Percentiles rank a stretch among this genome's conserved stretches.
Conservation (phyloP, 148 eudicot species). For the Talinum fruticosum region DNA sequence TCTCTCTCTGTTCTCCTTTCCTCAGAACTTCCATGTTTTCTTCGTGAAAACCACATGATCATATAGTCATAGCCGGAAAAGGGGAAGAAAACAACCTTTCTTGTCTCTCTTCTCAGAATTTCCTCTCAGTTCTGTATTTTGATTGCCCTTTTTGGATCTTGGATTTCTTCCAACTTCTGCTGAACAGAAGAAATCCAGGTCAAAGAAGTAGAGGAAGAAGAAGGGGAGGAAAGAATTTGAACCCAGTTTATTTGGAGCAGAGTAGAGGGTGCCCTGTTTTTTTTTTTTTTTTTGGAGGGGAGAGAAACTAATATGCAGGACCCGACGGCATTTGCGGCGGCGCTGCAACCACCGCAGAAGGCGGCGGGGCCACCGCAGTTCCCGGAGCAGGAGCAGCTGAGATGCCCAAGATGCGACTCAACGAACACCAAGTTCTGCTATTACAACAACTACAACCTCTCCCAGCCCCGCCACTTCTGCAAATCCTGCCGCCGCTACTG, state of each 20-base stretch:
- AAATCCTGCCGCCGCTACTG: conserved; percentile 79
- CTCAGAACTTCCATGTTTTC: background rate
- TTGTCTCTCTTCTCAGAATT: conserved; percentile 14
- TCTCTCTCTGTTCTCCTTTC: no score
- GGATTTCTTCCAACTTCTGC: background rate
- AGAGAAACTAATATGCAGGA: conserved; percentile 29
- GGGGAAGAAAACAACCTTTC: conserved; percentile 17
- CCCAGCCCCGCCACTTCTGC: conserved; percentile 77
- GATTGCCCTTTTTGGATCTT: conserved; percentile 9
- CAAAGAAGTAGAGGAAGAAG: no score
- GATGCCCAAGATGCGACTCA: conserved; percentile 63
- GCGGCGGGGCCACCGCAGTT: conserved; percentile 32
- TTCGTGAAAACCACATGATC: background rate
- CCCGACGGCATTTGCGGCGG: conserved; percentile 16
- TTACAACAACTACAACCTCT: conserved; percentile 74
- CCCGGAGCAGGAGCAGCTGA: conserved; percentile 55
- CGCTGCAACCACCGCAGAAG: background rate
- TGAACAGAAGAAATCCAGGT: background rate
- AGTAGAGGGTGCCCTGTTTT: background rate
- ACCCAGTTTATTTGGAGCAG: background rate
- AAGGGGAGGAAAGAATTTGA: no score
- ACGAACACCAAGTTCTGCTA: conserved; percentile 70
- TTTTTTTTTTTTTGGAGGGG: background rate
- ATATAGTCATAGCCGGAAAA: no score
- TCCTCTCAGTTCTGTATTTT: background rate